phyloP scores from a whole-genome alignment of 2,329 filamentous ascomycete genomes.

The Graphiopsis chlorocephala region DNA sequence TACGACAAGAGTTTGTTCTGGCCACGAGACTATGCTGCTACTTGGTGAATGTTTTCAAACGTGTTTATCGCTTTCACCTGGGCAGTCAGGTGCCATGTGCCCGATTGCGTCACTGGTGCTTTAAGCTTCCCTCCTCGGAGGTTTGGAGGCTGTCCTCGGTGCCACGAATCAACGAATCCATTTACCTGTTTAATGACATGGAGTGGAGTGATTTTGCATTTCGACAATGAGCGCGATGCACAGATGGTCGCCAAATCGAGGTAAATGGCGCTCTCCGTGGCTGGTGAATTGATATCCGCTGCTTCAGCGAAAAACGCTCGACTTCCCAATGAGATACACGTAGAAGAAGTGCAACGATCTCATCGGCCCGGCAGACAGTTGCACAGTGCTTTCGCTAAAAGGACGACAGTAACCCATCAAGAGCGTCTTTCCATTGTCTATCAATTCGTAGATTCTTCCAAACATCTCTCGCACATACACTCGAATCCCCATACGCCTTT shows the following conservation, averaged over 20 bases:
- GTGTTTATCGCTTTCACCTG: background rate
- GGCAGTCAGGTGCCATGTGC: background rate
- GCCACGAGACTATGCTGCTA: background rate
- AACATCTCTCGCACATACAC: slow-evolving; percentile 13
- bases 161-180: background rate
- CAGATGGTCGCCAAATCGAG: background rate
- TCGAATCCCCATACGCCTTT: slow-evolving; percentile 45
- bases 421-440: background rate
- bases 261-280: background rate
- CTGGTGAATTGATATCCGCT: background rate
- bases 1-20: background rate
- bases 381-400: background rate
- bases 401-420: background rate
- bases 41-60: background rate
- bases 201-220: too few species aligned
- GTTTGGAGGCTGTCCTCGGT: too few species aligned
- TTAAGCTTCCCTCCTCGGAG: background rate
- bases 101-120: background rate
- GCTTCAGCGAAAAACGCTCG: background rate
- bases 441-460: background rate
- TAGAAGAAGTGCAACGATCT: background rate
- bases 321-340: background rate
- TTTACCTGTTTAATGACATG: background rate
- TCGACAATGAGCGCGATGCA: background rate
- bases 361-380: background rate